A percentile compares a stretch with the other conserved stretches of the same genome.
Evolutionary conservation across 169 alveolate species (phyloP).

Genomic region (Ichthyophthirius multifiliis): DNA sequence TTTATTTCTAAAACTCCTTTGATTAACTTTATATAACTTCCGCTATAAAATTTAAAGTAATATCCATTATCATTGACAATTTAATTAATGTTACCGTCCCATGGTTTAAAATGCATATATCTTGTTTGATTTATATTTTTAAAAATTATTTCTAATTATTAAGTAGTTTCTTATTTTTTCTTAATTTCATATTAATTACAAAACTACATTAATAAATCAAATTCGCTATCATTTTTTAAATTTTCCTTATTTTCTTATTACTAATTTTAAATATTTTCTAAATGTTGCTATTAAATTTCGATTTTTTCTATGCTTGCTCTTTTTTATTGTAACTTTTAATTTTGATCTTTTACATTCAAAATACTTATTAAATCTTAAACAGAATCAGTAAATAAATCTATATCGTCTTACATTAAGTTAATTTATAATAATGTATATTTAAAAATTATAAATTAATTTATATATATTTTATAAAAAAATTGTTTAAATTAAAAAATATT

Average conservation of each 20-base stretch:
- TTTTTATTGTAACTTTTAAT: background rate
- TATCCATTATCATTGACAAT: conserved; percentile 57
- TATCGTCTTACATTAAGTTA: too few relatives aligned
- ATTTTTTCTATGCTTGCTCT: background rate
- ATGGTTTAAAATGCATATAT: conserved; percentile 51
- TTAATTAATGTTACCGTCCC: conserved; percentile 19
- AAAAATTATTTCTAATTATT: background rate
- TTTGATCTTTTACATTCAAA: background rate
- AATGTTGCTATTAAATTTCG: background rate
- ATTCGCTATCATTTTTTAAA: background rate
- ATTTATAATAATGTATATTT: too few relatives aligned
- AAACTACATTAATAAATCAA: background rate
- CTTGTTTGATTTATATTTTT: background rate
- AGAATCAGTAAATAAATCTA: conserved; percentile 3
- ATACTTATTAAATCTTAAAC: background rate
- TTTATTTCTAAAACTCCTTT: conserved; percentile 69
- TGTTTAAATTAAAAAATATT: too few relatives aligned
- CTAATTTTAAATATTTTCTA: background rate
- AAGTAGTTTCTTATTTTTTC: background rate
- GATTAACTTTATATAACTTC: conserved; percentile 50
- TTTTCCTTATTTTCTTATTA: background rate
- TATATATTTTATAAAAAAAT: too few relatives aligned
- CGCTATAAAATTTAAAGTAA: conserved; percentile 40
- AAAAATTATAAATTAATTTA: too few relatives aligned
- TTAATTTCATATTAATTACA: background rate